Conservation (phyloP, 345 rosid genomes). For the Citropsis articulata region DNA sequence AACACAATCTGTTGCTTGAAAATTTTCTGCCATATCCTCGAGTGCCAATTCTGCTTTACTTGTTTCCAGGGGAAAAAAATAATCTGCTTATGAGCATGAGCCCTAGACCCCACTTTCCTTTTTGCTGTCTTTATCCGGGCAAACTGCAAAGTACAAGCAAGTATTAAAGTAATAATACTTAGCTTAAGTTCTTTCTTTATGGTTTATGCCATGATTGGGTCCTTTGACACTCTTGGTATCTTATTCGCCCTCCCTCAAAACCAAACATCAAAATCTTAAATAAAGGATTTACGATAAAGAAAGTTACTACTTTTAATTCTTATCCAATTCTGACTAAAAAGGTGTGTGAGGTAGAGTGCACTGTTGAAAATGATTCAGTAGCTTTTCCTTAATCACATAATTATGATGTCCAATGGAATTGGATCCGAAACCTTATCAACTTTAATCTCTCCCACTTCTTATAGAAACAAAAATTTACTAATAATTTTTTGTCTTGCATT, state of each 20-base stretch:
- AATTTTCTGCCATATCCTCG: too few relatives aligned
- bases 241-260: conserved; percentile 1
- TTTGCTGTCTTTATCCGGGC: not conserved
- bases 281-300: conserved; percentile 6
- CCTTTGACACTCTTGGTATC: conserved; percentile 24
- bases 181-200: not conserved
- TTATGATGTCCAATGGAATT: conserved; percentile 9
- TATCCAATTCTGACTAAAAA: conserved; percentile 11
- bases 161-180: not conserved
- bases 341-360: conserved; percentile 32
- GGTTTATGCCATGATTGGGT: conserved; percentile 8
- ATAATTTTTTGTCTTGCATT: not conserved
- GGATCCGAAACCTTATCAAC: conserved; percentile 14
- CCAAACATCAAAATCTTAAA: conserved; percentile 13
- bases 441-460: conserved; percentile 6
- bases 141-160: not conserved
- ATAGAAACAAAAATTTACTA: not conserved
- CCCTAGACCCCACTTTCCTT: not conserved
- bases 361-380: conserved; percentile 28
- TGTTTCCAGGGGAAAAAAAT: too few relatives aligned
- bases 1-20: too few relatives aligned
- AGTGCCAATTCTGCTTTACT: too few relatives aligned
- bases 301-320: conserved; percentile 18
- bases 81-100: not conserved
- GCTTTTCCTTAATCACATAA: conserved; percentile 15